These are phyloP conservation scores for Kokia cookei DNA, from an alignment of 441 rosid species.

Conservation along the genomic window DNA sequence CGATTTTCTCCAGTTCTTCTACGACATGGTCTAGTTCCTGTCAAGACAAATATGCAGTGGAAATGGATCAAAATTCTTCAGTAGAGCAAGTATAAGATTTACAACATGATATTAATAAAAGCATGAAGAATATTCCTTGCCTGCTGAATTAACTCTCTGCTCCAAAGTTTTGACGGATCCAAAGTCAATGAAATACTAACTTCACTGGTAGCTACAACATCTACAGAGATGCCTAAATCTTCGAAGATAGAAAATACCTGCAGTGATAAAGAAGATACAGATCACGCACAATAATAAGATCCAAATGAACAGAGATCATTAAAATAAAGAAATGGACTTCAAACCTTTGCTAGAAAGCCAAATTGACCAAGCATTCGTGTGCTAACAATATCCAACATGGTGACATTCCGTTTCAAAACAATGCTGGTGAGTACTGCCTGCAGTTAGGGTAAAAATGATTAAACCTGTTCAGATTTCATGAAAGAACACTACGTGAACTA, in stretches of 20 bases:
- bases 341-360: constrained; percentile 95
- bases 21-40: constrained; percentile 96
- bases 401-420: constrained; percentile 88
- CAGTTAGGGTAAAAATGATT: constrained; percentile 12
- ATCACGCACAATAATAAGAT: not conserved
- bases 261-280: not conserved
- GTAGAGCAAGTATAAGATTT: not conserved
- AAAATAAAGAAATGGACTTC: constrained; percentile 9
- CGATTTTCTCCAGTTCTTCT: constrained; percentile 92
- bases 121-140: constrained; percentile 33
- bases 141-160: constrained; percentile 89
- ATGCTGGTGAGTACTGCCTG: constrained; percentile 95
- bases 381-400: constrained; percentile 94
- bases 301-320: not conserved
- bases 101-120: not conserved
- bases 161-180: constrained; percentile 94
- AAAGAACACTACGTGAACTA: not conserved
- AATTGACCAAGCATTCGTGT: constrained; percentile 95
- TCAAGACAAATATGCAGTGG: constrained; percentile 3
- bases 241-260: constrained; percentile 91
- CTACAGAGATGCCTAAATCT: constrained; percentile 92
- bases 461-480: constrained; percentile 7
- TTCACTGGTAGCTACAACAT: constrained; percentile 98
- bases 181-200: constrained; percentile 91
- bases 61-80: not conserved